phyloP scores from a whole-genome alignment of 352 stramenopile genomes.

The Chrysophaeum taylorii region DNA sequence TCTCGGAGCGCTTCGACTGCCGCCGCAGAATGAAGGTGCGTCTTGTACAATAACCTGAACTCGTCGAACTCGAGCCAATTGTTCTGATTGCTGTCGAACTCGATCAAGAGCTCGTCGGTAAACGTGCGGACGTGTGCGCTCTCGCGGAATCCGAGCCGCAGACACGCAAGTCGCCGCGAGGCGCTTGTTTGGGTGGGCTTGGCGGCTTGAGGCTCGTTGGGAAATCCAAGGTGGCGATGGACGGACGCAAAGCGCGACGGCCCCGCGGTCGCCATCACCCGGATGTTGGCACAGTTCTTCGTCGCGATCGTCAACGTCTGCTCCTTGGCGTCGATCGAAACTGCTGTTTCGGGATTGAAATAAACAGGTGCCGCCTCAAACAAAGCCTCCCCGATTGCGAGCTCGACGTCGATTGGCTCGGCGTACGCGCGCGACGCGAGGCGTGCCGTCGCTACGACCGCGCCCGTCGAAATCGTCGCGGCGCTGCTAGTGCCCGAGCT shows the following conservation, averaged over 20 bases:
- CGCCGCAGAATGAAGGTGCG: background rate
- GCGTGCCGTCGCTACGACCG: background rate
- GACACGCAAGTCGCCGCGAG: background rate
- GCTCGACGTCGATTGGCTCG: background rate
- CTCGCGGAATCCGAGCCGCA: background rate
- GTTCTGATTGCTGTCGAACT: conserved; percentile 1
- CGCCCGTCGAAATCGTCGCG: background rate
- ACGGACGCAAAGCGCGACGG: background rate
- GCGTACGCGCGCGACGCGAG: background rate
- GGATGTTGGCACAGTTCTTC: too few relatives aligned
- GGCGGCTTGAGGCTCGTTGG: background rate
- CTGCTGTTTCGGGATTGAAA: too few relatives aligned
- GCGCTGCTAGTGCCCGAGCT: background rate
- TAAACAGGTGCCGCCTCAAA: background rate
- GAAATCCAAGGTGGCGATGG: background rate
- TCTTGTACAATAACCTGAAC: background rate
- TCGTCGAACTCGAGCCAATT: background rate
- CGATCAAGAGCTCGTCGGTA: background rate
- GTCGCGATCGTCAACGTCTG: too few relatives aligned
- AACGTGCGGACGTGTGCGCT: background rate
- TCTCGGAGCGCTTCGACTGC: background rate
- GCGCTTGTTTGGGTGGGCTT: too few relatives aligned
- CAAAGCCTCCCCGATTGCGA: background rate
- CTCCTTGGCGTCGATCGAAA: too few relatives aligned
- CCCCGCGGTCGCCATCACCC: background rate